Base-by-base conservation (phyloP, 768 basidiomycete genomes). In the Suillus tomentosus region DNA sequence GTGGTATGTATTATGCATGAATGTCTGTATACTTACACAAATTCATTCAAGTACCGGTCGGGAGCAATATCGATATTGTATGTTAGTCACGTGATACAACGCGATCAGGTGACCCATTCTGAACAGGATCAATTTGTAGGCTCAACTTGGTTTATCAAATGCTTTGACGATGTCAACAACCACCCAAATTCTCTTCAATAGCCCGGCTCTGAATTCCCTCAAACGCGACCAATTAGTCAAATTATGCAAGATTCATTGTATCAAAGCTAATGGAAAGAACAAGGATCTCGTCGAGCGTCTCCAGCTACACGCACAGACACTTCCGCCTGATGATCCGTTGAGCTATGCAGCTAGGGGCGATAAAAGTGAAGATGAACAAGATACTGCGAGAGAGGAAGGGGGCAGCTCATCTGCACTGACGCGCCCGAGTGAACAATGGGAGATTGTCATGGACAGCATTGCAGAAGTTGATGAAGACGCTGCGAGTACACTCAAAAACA, bases 161-260 rank as follows among this genome's bases (percentile, higher is more conserved):
- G 64, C 47, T 42, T 43, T 13, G 55, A 64, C 34, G 42, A 89
- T 90, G 88, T 85, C 87, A 22, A 86, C 85, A 10, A 91, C 89
- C 2, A 92, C 90, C 0, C 83, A 92, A 68, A 94, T 94, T 56
- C 77, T 94, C 13, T 92, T 90, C 77, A 92, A 94, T 75, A 92
- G 92, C 5, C 90, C 92, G 0, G 92, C 93, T 2, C 76, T 95
- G 36, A 86, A 92, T 72, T 89, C 91, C 24, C 84, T 95, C 50
- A 93, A 92, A 72, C 89, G 93, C 57, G 87, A 91, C 54, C 92
- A 95, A 71, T 89, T 94, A 50, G 82, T 92, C 61, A 91, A 90
- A 66, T 82, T 95, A 59, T 95, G 92, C 85, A 94, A 94, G 75
- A 84, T 88, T 37, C 90, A 95, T 73, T 81, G 85, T 0, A 80